Percentiles rank a stretch among this genome's conserved stretches.
phyloP scores from a whole-genome alignment of 2,329 filamentous ascomycete genomes.

The Phaeosphaeria sp. region DNA sequence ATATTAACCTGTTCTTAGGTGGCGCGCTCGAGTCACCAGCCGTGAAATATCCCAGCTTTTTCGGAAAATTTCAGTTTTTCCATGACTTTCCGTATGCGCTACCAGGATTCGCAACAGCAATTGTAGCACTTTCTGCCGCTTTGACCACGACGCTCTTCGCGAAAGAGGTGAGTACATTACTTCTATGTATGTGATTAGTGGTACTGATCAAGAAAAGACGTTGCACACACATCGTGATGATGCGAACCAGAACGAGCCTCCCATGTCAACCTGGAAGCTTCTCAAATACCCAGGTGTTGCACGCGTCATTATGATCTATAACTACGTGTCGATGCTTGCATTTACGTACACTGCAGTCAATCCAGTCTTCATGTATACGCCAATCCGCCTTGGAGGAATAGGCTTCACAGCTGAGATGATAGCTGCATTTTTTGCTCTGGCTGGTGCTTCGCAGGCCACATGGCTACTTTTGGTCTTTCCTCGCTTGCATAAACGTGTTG shows the following conservation, averaged over 20 bases:
- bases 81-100: slow-evolving; percentile 70
- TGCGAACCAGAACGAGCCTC: slow-evolving; percentile 23
- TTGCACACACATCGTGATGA: slow-evolving; percentile 36
- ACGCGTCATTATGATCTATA: slow-evolving; percentile 70
- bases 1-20: slow-evolving; percentile 51
- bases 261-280: slow-evolving; percentile 61
- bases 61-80: slow-evolving; percentile 65
- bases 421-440: slow-evolving; percentile 68
- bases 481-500: slow-evolving; percentile 67
- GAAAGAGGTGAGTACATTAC: slow-evolving; percentile 58
- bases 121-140: slow-evolving; percentile 61
- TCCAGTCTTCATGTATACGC: slow-evolving; percentile 73
- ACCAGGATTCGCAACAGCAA: slow-evolving; percentile 64
- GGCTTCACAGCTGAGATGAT: slow-evolving; percentile 69
- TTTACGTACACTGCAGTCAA: slow-evolving; percentile 74
- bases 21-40: slow-evolving; percentile 73
- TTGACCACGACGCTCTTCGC: slow-evolving; percentile 62
- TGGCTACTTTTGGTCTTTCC: slow-evolving; percentile 78
- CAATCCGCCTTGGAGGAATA: slow-evolving; percentile 67
- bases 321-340: slow-evolving; percentile 71
- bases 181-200: not conserved
- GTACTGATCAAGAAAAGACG: slow-evolving; percentile 29
- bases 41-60: slow-evolving; percentile 65
- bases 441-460: slow-evolving; percentile 69
- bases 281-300: slow-evolving; percentile 68